Conservation (phyloP, 2,329 filamentous ascomycete species). For the Chaetomiaceae sp. region DNA sequence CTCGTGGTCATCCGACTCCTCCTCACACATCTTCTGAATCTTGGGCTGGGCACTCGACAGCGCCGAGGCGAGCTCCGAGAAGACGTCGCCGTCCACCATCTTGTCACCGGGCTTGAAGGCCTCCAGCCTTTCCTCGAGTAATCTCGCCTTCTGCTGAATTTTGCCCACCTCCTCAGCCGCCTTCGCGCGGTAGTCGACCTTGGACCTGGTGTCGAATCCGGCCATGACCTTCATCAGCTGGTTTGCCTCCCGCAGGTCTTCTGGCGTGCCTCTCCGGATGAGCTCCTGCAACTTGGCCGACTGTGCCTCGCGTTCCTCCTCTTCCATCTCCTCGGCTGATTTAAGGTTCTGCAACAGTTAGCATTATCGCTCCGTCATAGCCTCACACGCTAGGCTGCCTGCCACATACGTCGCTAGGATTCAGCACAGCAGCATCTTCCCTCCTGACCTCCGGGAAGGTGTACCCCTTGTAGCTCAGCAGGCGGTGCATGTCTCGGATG, state of each 20-base stretch:
- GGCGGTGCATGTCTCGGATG: slow-evolving; percentile 93
- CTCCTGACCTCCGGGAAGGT: slow-evolving; percentile 86
- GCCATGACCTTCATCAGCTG: slow-evolving; percentile 99
- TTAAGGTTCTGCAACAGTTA: slow-evolving; percentile 69
- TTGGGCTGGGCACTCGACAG: slow-evolving; percentile 94
- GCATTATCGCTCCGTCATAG: too few species aligned
- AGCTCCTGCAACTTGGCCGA: slow-evolving; percentile 98
- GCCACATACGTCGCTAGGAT: slow-evolving; percentile 83
- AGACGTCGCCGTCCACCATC: slow-evolving; percentile 64
- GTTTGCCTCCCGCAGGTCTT: slow-evolving; percentile 95
- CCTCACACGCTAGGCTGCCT: neutral
- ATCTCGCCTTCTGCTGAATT: slow-evolving; percentile 89
- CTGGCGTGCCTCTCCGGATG: slow-evolving; percentile 84
- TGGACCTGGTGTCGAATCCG: slow-evolving; percentile 89
- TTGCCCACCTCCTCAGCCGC: slow-evolving; percentile 91
- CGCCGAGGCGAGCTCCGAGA: slow-evolving; percentile 80
- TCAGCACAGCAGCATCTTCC: slow-evolving; percentile 93
- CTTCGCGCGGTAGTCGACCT: slow-evolving; percentile 97
- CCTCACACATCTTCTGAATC: slow-evolving; percentile 99
- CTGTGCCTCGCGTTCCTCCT: slow-evolving; percentile 89
- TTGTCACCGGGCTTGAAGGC: slow-evolving; percentile 76
- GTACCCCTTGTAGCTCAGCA: slow-evolving; percentile 96
- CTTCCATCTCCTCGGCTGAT: slow-evolving; percentile 97
- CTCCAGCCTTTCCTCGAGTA: slow-evolving; percentile 89
- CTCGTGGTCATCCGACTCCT: slow-evolving; percentile 94